Base-by-base conservation (phyloP, 2,329 filamentous ascomycete genomes). In the Fusarium falciforme region DNA sequence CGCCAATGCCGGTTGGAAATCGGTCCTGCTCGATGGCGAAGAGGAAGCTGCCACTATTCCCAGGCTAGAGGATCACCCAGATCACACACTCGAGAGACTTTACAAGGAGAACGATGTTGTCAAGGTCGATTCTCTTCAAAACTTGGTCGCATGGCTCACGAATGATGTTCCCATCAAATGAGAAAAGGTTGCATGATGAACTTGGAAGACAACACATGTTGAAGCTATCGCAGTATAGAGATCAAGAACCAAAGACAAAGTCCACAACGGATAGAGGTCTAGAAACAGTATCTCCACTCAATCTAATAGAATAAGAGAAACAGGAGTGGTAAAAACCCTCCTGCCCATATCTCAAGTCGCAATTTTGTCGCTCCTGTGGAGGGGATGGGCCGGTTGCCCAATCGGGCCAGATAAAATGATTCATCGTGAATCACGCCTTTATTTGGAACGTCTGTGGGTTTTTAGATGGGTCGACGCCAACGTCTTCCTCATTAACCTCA, bases 21-120 rank as follows among this genome's bases (percentile, higher is more conserved):
- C 74, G 0, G 63, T 76, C 2, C 8, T 76, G 0, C 72, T 77
- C 1, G 72, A 76, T 27, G 65, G 70, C 1, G 38, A 65, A 14
- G 62, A 70, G 2, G 35, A 77, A 16, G 62, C 63, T 1, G 38
- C 36, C 1, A 40, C 49, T 17, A 16, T 77, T 2, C 10, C 57
- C 58, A 27, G 36, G 29, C 10, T 76, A 3, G 72, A 74, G 16
- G 59, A 76, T 0, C 14, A 68, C 1, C 47, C 54, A 0, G 9
- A 0, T 3, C 17, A 63, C 6, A 65, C 74, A 4, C 29, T 76
- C 0, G 57, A 60, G 5, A 42, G 16, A 0, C 6, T 76, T 17
- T 76, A 73, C 16, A 7, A 20, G 0, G 33, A 52, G 1, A 27
- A 72, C 0, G 44, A 64, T 1, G 35, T 66, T 14, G 52, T 65